These are phyloP conservation scores for Pyrenophora tritici-repentis DNA, from an alignment of 2,329 filamentous ascomycete genomes.

Conservation along the genomic window DNA sequence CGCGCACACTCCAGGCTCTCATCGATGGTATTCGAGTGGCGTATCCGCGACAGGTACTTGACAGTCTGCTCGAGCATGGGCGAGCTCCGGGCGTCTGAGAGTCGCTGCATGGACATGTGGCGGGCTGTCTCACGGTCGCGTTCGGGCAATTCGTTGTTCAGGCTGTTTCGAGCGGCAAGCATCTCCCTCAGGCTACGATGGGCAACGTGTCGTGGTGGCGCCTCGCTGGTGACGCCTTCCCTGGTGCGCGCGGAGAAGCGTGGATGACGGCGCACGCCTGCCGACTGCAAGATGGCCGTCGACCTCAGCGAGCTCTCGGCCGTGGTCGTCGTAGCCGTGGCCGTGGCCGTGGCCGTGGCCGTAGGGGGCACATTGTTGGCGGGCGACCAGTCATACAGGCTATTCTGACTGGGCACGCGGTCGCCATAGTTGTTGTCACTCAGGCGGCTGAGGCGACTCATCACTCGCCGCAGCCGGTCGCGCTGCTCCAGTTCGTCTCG, in stretches of 20 bases:
- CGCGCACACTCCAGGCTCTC: conserved; percentile 60
- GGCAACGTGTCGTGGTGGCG: conserved; percentile 23
- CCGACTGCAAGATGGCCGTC: conserved; percentile 49
- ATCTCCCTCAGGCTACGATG: conserved; percentile 33
- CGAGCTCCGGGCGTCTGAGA: conserved; percentile 29
- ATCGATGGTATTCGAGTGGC: conserved; percentile 58
- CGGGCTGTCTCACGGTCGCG: conserved; percentile 9
- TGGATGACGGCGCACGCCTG: conserved; percentile 43
- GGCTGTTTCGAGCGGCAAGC: conserved; percentile 25
- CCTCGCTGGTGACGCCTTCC: conserved; percentile 45
- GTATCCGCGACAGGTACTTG: conserved; percentile 64
- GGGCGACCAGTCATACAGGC: conserved; percentile 66
- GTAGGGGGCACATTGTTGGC: conserved; percentile 33
- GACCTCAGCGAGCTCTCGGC: conserved; percentile 45
- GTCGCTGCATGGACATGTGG: conserved; percentile 12
- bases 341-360: conserved; percentile 20
- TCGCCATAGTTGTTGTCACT: conserved; percentile 56
- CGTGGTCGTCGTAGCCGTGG: conserved; percentile 18
- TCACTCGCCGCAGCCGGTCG: conserved; percentile 52
- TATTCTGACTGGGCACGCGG: conserved; percentile 58
- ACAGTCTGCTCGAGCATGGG: conserved; percentile 62
- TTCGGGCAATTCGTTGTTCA: conserved; percentile 14
- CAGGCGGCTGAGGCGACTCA: conserved; percentile 52
- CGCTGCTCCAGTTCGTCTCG: conserved; percentile 49
- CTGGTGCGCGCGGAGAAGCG: conserved; percentile 46